Percentiles rank a stretch among this genome's conserved stretches.
These are phyloP conservation scores for Backusella westeae DNA, from an alignment of 192 early-diverging fungal species.

Conservation along the genomic window DNA sequence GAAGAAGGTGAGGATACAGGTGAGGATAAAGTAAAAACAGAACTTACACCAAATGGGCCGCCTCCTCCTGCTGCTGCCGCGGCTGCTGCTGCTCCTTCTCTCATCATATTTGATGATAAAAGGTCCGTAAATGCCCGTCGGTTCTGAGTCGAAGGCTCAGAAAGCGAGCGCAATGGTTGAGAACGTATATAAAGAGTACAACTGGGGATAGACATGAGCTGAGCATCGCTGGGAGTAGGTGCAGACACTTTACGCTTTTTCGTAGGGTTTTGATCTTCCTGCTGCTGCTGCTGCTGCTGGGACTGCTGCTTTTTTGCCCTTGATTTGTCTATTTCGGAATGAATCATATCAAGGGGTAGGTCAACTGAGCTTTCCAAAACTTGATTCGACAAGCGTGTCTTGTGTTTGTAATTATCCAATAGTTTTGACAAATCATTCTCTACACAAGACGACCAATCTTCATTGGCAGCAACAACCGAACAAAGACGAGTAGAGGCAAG, in stretches of 20 bases:
- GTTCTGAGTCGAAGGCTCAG: constrained; percentile 10
- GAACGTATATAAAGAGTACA: constrained; percentile 17
- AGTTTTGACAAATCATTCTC: constrained; percentile 19
- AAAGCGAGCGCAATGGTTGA: constrained; percentile 2
- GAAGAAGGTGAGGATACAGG: neutral
- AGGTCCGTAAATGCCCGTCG: neutral
- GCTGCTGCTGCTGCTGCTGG: neutral
- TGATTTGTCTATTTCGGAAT: constrained; percentile 6
- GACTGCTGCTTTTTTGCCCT: neutral
- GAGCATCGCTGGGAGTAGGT: neutral
- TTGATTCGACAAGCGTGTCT: constrained; percentile 6
- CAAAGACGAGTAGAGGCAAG: constrained; percentile 46
- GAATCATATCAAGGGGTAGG: constrained; percentile 5
- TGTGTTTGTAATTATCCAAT: constrained; percentile 12
- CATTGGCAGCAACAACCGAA: constrained; percentile 33
- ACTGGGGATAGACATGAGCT: neutral
- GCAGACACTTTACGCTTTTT: constrained; percentile 1
- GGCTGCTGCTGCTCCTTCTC: neutral
- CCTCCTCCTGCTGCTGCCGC: neutral
- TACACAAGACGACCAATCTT: constrained; percentile 30
- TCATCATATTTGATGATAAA: constrained; percentile 5
- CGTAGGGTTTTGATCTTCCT: neutral
- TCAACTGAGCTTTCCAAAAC: neutral
- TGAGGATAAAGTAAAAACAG: neutral
- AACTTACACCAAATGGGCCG: constrained; percentile 3